Percentiles rank a stretch among this genome's conserved stretches.
phyloP scores from a whole-genome alignment of 2,329 filamentous ascomycete genomes.

The Chlorencoelia australis region DNA sequence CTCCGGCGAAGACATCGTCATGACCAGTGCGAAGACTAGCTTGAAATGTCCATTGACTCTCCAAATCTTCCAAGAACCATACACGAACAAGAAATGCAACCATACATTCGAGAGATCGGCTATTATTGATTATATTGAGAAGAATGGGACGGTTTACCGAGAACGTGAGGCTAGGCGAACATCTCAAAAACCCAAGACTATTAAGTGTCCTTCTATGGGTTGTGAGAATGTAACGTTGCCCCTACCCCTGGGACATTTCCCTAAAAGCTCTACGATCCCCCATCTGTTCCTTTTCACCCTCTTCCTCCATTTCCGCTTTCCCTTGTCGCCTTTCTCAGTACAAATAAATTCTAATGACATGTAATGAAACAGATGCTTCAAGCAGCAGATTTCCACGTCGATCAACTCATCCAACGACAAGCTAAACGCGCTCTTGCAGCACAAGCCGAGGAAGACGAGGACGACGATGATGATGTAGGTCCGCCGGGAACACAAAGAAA shows the following conservation, averaged over 20 bases:
- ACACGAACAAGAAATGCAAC: conserved; percentile 55
- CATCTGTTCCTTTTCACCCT: background rate
- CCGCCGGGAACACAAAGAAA: background rate
- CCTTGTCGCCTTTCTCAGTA: background rate
- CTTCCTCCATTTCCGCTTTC: background rate
- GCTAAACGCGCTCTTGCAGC: conserved; percentile 43
- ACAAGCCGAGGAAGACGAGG: conserved; percentile 35
- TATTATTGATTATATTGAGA: conserved; percentile 40
- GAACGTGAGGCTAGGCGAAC: conserved; percentile 3
- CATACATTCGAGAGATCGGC: conserved; percentile 62
- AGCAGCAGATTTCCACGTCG: conserved; percentile 43
- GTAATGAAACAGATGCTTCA: conserved; percentile 34
- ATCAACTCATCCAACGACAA: conserved; percentile 45
- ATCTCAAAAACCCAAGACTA: no score
- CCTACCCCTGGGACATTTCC: no score
- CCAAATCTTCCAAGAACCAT: conserved; percentile 52
- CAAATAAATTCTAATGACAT: conserved; percentile 1
- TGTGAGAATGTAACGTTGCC: conserved; percentile 45
- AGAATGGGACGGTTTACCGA: conserved; percentile 5
- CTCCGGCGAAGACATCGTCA: conserved; percentile 58
- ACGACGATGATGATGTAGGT: conserved; percentile 25
- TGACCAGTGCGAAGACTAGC: conserved; percentile 52
- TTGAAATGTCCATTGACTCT: conserved; percentile 63
- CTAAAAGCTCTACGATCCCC: no score
- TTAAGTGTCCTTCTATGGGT: conserved; percentile 55